These are phyloP conservation scores for Pythium sp. DNA, from an alignment of 352 stramenopile species.

Conservation along the genomic window DNA sequence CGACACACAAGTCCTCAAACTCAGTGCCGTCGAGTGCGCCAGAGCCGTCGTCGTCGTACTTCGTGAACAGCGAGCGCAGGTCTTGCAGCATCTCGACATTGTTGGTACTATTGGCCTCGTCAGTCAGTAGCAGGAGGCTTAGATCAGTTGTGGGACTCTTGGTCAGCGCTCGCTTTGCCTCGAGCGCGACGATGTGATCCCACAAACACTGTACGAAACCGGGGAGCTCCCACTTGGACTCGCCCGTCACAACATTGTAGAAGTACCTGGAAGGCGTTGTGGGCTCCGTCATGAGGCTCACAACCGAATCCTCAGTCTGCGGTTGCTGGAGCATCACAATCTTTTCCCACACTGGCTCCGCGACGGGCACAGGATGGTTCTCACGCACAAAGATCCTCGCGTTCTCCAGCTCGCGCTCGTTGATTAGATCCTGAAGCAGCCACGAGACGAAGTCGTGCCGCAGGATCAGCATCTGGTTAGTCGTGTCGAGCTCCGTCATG, in stretches of 20 bases:
- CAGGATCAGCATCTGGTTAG: slow-evolving; percentile 54
- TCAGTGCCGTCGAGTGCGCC: slow-evolving; percentile 43
- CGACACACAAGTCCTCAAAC: slow-evolving; percentile 63
- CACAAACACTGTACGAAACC: slow-evolving; percentile 37
- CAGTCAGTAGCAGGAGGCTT: slow-evolving; percentile 5
- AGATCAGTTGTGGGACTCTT: background rate
- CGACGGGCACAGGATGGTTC: slow-evolving; percentile 19
- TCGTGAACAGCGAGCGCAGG: slow-evolving; percentile 45
- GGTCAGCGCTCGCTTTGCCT: slow-evolving; percentile 18
- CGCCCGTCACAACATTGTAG: slow-evolving; percentile 49
- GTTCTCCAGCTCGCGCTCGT: slow-evolving; percentile 22
- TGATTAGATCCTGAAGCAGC: slow-evolving; percentile 38
- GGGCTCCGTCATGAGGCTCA: slow-evolving; percentile 9
- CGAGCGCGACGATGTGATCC: slow-evolving; percentile 22
- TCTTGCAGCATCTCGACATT: slow-evolving; percentile 39
- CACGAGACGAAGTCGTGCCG: slow-evolving; percentile 53
- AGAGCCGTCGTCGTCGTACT: slow-evolving; percentile 59
- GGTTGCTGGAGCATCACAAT: slow-evolving; percentile 15
- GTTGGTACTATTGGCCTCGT: slow-evolving; percentile 9
- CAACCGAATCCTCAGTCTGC: background rate
- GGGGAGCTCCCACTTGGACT: slow-evolving; percentile 48
- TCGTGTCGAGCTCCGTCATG: slow-evolving; percentile 56
- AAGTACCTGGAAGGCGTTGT: slow-evolving; percentile 30
- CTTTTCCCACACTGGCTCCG: slow-evolving; percentile 49
- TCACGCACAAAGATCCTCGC: slow-evolving; percentile 10